These are phyloP conservation scores for Chaetomium globosum DNA, from an alignment of 2,329 filamentous ascomycete species.

Conservation along the genomic window DNA sequence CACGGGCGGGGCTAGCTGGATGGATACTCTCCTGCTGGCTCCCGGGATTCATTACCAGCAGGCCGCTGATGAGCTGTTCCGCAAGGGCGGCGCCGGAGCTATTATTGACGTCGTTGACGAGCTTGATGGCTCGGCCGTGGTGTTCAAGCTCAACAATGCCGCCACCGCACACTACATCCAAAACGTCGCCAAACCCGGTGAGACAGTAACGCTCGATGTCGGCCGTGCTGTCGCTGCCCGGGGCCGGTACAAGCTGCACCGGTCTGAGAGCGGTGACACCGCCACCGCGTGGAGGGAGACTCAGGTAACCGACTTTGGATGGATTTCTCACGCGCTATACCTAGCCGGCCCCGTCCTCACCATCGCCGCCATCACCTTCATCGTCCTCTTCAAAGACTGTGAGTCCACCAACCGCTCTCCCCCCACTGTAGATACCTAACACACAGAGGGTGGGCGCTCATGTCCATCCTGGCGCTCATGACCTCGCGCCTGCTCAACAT, in stretches of 20 bases:
- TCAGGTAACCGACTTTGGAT: constrained; percentile 45
- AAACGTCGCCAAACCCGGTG: constrained; percentile 58
- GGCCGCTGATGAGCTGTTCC: constrained; percentile 54
- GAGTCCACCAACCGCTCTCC: constrained; percentile 23
- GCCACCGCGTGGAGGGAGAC: constrained; percentile 40
- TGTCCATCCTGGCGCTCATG: constrained; percentile 53
- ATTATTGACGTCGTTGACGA: constrained; percentile 47
- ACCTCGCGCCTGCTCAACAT: constrained; percentile 59
- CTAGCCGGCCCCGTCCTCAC: constrained; percentile 53
- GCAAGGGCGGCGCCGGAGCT: constrained; percentile 41
- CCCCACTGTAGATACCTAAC: not conserved
- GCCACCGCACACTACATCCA: constrained; percentile 59
- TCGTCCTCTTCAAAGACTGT: constrained; percentile 54
- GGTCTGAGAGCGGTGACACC: constrained; percentile 35
- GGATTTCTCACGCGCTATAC: constrained; percentile 54
- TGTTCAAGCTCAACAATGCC: constrained; percentile 50
- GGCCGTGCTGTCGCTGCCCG: constrained; percentile 52
- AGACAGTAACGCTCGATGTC: constrained; percentile 59
- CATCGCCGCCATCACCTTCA: constrained; percentile 47
- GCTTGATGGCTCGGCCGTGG: constrained; percentile 39
- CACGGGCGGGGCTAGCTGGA: constrained; percentile 58
- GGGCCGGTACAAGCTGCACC: constrained; percentile 39
- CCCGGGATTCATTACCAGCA: constrained; percentile 65
- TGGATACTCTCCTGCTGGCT: constrained; percentile 60
- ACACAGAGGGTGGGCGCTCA: constrained; percentile 51